Conservation (phyloP, 2,329 filamentous ascomycete species). For the Diaporthe eres region DNA sequence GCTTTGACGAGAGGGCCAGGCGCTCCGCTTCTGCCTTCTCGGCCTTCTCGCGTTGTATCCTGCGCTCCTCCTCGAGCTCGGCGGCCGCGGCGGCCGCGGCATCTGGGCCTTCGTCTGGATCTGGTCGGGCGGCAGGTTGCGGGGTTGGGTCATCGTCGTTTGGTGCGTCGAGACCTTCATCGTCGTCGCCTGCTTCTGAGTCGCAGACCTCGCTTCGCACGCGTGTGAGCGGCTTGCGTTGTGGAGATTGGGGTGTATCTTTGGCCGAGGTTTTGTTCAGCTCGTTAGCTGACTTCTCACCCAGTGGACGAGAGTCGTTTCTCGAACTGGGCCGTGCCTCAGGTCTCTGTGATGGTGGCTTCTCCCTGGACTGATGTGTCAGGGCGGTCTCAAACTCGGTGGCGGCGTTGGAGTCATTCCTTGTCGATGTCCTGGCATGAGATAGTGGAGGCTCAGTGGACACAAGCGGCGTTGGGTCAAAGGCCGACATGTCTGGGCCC, state of each 20-base stretch:
- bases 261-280: slow-evolving; percentile 59
- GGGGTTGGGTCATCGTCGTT: slow-evolving; percentile 35
- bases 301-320: slow-evolving; percentile 53
- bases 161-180: slow-evolving; percentile 36
- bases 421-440: slow-evolving; percentile 5
- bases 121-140: neutral
- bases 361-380: slow-evolving; percentile 50
- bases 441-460: slow-evolving; percentile 31
- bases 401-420: slow-evolving; percentile 41
- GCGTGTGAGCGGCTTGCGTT: slow-evolving; percentile 47
- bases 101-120: neutral
- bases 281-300: slow-evolving; percentile 56
- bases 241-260: slow-evolving; percentile 45
- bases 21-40: slow-evolving; percentile 52
- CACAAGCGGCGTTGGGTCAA: slow-evolving; percentile 35
- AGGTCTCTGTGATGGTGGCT: neutral
- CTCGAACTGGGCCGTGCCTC: slow-evolving; percentile 46
- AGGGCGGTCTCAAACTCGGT: slow-evolving; percentile 47
- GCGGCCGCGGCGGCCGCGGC: slow-evolving; percentile 11
- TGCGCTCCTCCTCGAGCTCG: slow-evolving; percentile 35
- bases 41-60: slow-evolving; percentile 41
- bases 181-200: slow-evolving; percentile 48
- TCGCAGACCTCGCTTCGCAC: slow-evolving; percentile 58
- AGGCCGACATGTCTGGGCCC: slow-evolving; percentile 41
- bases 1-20: slow-evolving; percentile 57